Conservation (phyloP, 2,329 filamentous ascomycete genomes). For the Cyclaneusma minus region DNA sequence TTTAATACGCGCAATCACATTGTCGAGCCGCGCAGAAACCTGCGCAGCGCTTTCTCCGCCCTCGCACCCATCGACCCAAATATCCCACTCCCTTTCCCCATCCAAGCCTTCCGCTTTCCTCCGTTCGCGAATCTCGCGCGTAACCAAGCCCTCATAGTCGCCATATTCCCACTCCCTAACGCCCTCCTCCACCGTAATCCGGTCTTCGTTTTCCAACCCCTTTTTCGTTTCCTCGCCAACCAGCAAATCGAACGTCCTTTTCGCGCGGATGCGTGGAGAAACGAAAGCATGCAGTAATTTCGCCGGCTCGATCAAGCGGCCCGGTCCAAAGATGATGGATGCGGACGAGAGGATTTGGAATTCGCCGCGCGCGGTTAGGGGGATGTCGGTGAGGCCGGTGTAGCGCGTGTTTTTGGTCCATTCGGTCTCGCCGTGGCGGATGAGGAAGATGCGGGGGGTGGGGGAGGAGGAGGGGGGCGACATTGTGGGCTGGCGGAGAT, state of each 20-base stretch:
- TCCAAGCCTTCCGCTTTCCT: constrained; percentile 26
- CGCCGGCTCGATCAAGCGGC: constrained; percentile 30
- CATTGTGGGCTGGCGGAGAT: no score
- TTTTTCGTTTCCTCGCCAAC: constrained; percentile 17
- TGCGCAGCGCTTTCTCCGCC: constrained; percentile 31
- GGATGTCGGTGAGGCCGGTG: constrained; percentile 26
- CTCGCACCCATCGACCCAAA: constrained; percentile 35
- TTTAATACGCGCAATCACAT: constrained; percentile 30
- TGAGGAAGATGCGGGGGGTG: constrained; percentile 3
- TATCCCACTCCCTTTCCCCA: constrained; percentile 29
- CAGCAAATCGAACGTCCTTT: constrained; percentile 28
- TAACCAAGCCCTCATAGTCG: constrained; percentile 29
- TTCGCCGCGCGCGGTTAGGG: constrained; percentile 23
- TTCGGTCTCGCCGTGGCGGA: constrained; percentile 25
- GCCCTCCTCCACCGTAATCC: constrained; percentile 24
- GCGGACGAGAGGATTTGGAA: constrained; percentile 26
- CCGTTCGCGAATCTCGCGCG: constrained; percentile 24
- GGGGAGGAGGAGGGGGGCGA: background rate
- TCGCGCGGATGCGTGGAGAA: constrained; percentile 29
- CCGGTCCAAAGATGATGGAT: constrained; percentile 25
- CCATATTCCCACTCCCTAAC: constrained; percentile 36
- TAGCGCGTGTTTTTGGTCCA: constrained; percentile 30
- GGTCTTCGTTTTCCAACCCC: constrained; percentile 12
- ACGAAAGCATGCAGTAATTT: constrained; percentile 27
- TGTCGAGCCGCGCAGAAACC: constrained; percentile 30